Base-by-base conservation (phyloP, 768 basidiomycete species). In the Boletus rufocinnamomeus region DNA sequence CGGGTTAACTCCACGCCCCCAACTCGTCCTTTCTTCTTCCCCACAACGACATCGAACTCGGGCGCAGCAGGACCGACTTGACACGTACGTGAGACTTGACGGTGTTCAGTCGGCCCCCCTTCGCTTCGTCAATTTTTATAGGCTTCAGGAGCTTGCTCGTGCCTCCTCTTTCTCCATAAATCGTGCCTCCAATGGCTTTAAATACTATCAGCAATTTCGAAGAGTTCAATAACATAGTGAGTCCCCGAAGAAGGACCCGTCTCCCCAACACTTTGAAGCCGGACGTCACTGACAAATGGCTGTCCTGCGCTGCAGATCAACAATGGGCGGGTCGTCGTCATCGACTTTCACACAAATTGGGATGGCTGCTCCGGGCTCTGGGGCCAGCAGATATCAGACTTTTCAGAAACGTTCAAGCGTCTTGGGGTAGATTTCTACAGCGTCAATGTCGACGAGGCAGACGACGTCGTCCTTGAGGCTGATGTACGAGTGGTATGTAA, bases 361-460 rank as follows among this genome's bases (percentile, higher is more conserved):
- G 59, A 53, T 54, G 61, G 58, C 17, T 55, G 27, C 38, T 63
- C 50, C 19, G 27, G 40, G 35, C 44, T 56, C 7, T 62, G 52
- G 23, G 57, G 57, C 10, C 63, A 60, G 46, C 55, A 35, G 10
- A 56, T 69, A 6, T 58, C 58, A 0, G 62, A 68, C 6, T 50
- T 70, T 34, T 58, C 66, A 6, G 68, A 72, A 6, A 44, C 66
- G 13, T 62, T 63, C 6, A 68, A 71, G 23, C 67, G 63, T 52
- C 59, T 71, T 3, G 74, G 68, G 14, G 68, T 88, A 54, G 77
- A 79, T 19, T 87, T 89, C 70, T 88, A 86, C 79, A 89, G 88
- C 69, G 84, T 91, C 56, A 84, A 93, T 61, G 82, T 90, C 32
- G 91, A 93, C 63, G 76, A 75, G 38, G 80, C 81, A 52, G 58